Base-by-base conservation (phyloP, 805 yeast genomes). In the Zygosaccharomyces rouxii region DNA sequence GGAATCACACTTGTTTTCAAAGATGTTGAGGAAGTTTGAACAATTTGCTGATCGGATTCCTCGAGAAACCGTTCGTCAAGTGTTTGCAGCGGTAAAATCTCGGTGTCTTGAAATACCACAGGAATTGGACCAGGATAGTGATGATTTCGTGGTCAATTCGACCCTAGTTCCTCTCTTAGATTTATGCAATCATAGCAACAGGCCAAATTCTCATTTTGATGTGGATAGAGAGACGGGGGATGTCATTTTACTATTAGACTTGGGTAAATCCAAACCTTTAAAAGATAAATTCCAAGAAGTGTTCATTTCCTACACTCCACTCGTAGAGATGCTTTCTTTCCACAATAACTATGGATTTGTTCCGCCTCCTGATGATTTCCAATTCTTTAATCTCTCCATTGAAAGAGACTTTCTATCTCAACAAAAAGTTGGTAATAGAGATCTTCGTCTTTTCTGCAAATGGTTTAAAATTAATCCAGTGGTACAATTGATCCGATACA, bases 121-220 rank as follows among this genome's bases (percentile, higher is more conserved):
- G 57, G 65, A 56, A n/a, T 53, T 54, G 1, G 55, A 55, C 7
- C 49, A 31, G 7, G 49, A 44, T 1, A 52, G 57, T 5, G 75
- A 70, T 10, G 78, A 74, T 38, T 81, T 70, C 52, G 56, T 62
- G 4, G 76, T 77, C 4, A 75, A 77, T 43, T 72, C 81, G 0
- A 76, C 86, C 0, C 60, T 84, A 47, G 86, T 84, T 0, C 89
- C 92, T 0, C 51, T 81, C 1, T 56, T 84, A 26, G 92, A 84
- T 62, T 84, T 78, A 71, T 85, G 77, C 5, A 84, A 84, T 60
- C 92, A 84, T 59, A 66, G 69, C 38, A 70, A 69, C 48, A 63
- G 60, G 18, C 67, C 69, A 40, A 82, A 81, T 62, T 78, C 85
- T 0, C 73, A 69, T 54, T 84, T 83, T 64, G 92, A 81, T 57